Conservation (phyloP, 495 filamentous ascomycete genomes). For the Podospora australis region DNA sequence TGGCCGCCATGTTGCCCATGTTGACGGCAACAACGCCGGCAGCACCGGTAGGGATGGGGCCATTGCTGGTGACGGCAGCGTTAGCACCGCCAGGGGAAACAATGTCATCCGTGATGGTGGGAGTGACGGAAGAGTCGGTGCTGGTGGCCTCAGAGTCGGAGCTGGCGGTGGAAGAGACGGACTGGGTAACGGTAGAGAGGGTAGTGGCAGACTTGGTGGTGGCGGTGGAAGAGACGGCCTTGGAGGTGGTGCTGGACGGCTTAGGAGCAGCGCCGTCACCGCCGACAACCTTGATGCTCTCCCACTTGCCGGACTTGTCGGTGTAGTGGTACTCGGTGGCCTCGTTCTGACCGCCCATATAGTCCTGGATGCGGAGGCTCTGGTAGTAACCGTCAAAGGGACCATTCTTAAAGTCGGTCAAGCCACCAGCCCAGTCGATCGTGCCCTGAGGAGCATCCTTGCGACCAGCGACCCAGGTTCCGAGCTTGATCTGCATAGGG, state of each 20-base stretch:
- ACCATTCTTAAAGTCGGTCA: constrained; percentile 64
- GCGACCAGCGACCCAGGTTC: constrained; percentile 82
- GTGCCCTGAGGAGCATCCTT: constrained; percentile 62
- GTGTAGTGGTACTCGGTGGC: constrained; percentile 64
- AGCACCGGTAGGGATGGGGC: constrained; percentile 13
- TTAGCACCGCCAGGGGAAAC: background rate
- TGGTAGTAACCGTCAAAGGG: constrained; percentile 85
- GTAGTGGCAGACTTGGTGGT: constrained; percentile 20
- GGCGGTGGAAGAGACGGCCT: constrained; percentile 17
- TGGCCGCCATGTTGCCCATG: constrained; percentile 14
- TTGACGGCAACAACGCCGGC: constrained; percentile 16
- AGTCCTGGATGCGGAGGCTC: constrained; percentile 73
- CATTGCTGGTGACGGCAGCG: constrained; percentile 1
- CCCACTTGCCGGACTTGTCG: constrained; percentile 63
- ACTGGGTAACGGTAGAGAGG: constrained; percentile 7
- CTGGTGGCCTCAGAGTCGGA: constrained; percentile 14
- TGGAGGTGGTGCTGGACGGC: constrained; percentile 29
- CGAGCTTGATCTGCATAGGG: constrained; percentile 80
- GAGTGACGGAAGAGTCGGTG: constrained; percentile 11
- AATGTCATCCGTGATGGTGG: background rate
- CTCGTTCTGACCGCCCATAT: constrained; percentile 72
- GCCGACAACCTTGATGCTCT: constrained; percentile 68
- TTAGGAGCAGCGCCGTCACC: constrained; percentile 61
- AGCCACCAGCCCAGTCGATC: constrained; percentile 82
- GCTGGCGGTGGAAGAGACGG: constrained; percentile 4